These are phyloP conservation scores for Candida sp. DNA, from an alignment of 1,139 yeast genomes.

Conservation along the genomic window DNA sequence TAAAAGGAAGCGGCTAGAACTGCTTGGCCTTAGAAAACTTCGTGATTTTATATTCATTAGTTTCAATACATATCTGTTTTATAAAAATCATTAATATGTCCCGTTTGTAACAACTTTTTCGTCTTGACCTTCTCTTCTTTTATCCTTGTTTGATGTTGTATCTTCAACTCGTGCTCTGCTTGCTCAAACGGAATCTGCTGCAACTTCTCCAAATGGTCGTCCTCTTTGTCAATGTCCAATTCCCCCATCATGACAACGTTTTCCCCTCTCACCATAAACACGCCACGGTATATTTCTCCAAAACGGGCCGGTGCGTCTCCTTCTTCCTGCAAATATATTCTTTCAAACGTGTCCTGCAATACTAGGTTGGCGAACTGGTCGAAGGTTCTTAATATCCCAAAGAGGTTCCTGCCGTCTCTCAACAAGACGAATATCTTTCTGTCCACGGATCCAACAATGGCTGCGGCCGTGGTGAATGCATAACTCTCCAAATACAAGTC, in stretches of 20 bases:
- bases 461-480: constrained; percentile 97
- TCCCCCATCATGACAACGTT: constrained; percentile 97
- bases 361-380: constrained; percentile 97
- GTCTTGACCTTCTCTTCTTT: constrained; percentile 51
- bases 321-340: constrained; percentile 61
- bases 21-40: not conserved
- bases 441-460: constrained; percentile 93
- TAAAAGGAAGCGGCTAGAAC: constrained; percentile 12
- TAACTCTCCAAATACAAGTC: constrained; percentile 67
- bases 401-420: constrained; percentile 88
- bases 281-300: constrained; percentile 80
- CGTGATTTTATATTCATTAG: not conserved
- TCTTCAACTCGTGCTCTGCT: constrained; percentile 54
- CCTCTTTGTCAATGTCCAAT: constrained; percentile 88
- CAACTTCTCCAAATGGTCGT: constrained; percentile 62
- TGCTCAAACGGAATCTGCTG: constrained; percentile 63
- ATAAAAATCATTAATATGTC: constrained; percentile 61
- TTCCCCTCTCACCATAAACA: constrained; percentile 94
- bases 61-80: constrained; percentile 54
- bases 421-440: constrained; percentile 83
- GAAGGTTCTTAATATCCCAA: constrained; percentile 93
- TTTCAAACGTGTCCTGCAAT: constrained; percentile 87
- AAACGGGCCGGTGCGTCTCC: constrained; percentile 48
- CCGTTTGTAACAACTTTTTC: constrained; percentile 53
- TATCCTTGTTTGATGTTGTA: constrained; percentile 39